phyloP scores from a whole-genome alignment of 2,329 filamentous ascomycete species.

The Sporothrix luriei region DNA sequence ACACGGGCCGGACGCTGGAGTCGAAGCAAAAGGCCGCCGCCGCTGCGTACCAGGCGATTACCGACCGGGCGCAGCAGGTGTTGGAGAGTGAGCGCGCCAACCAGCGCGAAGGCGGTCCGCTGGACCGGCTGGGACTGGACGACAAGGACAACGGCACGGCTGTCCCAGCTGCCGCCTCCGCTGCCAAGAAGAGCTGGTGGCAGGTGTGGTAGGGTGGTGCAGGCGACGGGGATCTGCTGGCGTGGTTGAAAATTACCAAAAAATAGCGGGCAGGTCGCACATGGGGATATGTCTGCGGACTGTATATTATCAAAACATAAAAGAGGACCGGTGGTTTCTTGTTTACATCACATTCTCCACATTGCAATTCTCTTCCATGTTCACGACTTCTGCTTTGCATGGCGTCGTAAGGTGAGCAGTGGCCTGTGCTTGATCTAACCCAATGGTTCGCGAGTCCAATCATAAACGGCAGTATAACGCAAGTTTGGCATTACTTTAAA shows the following conservation, averaged over 20 bases:
- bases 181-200: slow-evolving; percentile 52
- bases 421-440: background rate
- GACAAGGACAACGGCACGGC: slow-evolving; percentile 34
- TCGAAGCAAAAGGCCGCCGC: slow-evolving; percentile 36
- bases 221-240: background rate
- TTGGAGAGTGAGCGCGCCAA: slow-evolving; percentile 56
- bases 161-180: slow-evolving; percentile 14
- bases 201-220: slow-evolving; percentile 28
- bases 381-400: background rate
- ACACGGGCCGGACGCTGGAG: slow-evolving; percentile 42
- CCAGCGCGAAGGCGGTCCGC: slow-evolving; percentile 53
- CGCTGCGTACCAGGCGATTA: slow-evolving; percentile 41
- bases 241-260: background rate
- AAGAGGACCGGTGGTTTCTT: background rate
- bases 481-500: too few species aligned
- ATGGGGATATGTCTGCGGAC: background rate
- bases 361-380: background rate
- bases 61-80: slow-evolving; percentile 47
- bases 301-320: slow-evolving; percentile 25
- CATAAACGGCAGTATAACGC: too few species aligned
- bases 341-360: background rate
- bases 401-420: background rate
- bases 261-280: too few species aligned
- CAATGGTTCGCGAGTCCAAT: too few species aligned
- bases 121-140: slow-evolving; percentile 54